Percentiles rank a stretch among this genome's conserved stretches.
These are phyloP conservation scores for Curvularia eragrostidis DNA, from an alignment of 2,329 filamentous ascomycete species.

Conservation along the genomic window DNA sequence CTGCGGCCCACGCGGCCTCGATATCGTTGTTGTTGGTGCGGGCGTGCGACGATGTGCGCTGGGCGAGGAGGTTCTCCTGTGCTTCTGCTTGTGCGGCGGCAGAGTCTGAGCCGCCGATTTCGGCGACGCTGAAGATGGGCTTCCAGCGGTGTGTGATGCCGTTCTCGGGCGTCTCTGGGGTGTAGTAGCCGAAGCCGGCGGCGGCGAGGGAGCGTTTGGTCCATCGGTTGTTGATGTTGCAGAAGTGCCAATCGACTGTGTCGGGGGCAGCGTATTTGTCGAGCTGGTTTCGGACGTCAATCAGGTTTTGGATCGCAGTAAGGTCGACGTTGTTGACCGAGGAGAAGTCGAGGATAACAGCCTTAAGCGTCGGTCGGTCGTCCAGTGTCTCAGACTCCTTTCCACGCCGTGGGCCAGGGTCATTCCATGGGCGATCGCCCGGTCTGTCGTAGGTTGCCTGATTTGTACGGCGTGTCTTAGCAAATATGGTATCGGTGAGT, in stretches of 20 bases:
- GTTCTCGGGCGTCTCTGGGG: conserved; percentile 57
- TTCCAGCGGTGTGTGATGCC: conserved; percentile 75
- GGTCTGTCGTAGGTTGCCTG: conserved; percentile 63
- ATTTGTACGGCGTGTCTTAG: conserved; percentile 78
- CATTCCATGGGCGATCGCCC: conserved; percentile 90
- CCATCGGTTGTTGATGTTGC: conserved; percentile 91
- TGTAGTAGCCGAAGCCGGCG: conserved; percentile 89
- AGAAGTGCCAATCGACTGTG: conserved; percentile 92
- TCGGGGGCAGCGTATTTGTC: conserved; percentile 85
- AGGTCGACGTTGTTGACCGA: conserved; percentile 95
- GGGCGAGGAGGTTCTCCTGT: conserved; percentile 61
- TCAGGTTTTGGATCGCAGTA: conserved; percentile 89
- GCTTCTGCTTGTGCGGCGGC: conserved; percentile 75
- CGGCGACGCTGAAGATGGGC: conserved; percentile 90
- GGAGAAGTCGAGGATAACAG: conserved; percentile 91
- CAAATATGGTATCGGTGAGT: conserved; percentile 53
- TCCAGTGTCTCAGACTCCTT: conserved; percentile 53
- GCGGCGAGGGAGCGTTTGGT: conserved; percentile 88
- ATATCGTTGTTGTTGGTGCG: conserved; percentile 50
- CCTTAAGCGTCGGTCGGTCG: conserved; percentile 75
- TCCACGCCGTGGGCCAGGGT: conserved; percentile 75
- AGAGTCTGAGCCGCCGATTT: conserved; percentile 77
- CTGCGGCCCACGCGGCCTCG: conserved; percentile 24
- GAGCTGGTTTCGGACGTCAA: conserved; percentile 94
- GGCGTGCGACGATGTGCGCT: conserved; percentile 54